phyloP scores from a whole-genome alignment of 164 flowering plant genomes.

The Aristolochia fimbriata region DNA sequence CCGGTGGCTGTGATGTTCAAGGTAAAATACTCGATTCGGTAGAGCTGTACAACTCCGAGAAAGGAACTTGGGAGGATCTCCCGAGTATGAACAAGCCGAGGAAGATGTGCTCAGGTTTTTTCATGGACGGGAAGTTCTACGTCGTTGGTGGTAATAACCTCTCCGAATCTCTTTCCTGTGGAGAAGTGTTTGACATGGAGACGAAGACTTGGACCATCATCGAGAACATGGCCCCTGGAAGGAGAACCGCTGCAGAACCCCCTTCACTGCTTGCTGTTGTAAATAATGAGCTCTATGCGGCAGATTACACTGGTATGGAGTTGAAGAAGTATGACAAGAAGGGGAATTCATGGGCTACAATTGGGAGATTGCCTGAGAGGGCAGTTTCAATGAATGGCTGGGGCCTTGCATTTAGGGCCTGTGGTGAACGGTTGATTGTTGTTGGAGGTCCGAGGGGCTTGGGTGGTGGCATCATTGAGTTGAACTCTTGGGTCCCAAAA shows the following conservation, averaged over 20 bases:
- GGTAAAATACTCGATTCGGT: constrained; percentile 61
- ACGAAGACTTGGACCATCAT: constrained; percentile 68
- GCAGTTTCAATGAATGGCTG: constrained; percentile 84
- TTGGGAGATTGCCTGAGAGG: constrained; percentile 80
- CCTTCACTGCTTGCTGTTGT: constrained; percentile 95
- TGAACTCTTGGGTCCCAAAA: constrained; percentile 78
- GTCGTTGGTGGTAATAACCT: constrained; percentile 74
- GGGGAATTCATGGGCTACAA: constrained; percentile 38
- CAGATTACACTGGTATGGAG: constrained; percentile 72
- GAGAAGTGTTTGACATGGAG: constrained; percentile 72
- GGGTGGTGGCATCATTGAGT: constrained; percentile 67
- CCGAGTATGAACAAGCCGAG: constrained; percentile 74
- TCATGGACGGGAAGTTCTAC: constrained; percentile 85
- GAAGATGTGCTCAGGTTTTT: constrained; percentile 92
- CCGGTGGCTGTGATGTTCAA: constrained; percentile 77
- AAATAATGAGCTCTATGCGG: constrained; percentile 74
- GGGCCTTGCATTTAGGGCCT: constrained; percentile 93
- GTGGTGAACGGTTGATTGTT: constrained; percentile 77
- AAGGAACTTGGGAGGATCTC: constrained; percentile 43
- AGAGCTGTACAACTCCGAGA: constrained; percentile 82
- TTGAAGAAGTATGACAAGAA: constrained; percentile 66
- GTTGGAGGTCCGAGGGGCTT: constrained; percentile 74
- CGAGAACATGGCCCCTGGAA: constrained; percentile 72
- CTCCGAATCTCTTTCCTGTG: constrained; percentile 50
- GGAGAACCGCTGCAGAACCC: constrained; percentile 40